These are phyloP conservation scores for Radiomyces spectabilis DNA, from an alignment of 192 early-diverging fungal genomes.

Conservation along the genomic window DNA sequence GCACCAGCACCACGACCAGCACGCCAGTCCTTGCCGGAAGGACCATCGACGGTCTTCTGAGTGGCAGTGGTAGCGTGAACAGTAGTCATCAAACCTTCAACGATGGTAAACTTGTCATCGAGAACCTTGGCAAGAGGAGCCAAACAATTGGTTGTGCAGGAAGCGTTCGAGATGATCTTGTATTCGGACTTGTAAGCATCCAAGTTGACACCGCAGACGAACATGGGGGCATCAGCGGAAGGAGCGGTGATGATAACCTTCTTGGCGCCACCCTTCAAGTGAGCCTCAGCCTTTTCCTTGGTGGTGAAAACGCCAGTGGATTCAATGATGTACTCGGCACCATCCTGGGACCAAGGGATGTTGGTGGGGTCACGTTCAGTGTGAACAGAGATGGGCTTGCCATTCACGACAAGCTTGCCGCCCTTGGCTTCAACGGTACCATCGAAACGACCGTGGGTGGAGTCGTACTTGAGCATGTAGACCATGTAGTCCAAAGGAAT, in stretches of 20 bases:
- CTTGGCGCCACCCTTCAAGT: constrained; percentile 92
- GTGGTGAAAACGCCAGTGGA: constrained; percentile 98
- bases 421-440: constrained; percentile 67
- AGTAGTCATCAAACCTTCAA: constrained; percentile 97
- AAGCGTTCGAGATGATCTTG: constrained; percentile 94
- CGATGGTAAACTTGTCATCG: constrained; percentile 91
- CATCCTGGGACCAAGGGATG: constrained; percentile 78
- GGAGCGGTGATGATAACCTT: constrained; percentile 98
- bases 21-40: constrained; percentile 96
- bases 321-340: constrained; percentile 91
- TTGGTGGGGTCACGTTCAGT: constrained; percentile 66
- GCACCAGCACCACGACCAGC: constrained; percentile 86
- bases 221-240: constrained; percentile 95
- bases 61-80: constrained; percentile 97
- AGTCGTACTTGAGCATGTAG: constrained; percentile 97
- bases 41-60: constrained; percentile 98
- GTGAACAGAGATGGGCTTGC: constrained; percentile 64
- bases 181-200: constrained; percentile 83
- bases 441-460: constrained; percentile 92
- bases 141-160: constrained; percentile 99
- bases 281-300: constrained; percentile 74
- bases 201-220: constrained; percentile 95
- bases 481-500: constrained; percentile 94
- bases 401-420: constrained; percentile 85
- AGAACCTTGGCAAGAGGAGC: constrained; percentile 96